These are phyloP conservation scores for Lachancea dasiensis DNA, from an alignment of 805 yeast genomes.

Conservation along the genomic window DNA sequence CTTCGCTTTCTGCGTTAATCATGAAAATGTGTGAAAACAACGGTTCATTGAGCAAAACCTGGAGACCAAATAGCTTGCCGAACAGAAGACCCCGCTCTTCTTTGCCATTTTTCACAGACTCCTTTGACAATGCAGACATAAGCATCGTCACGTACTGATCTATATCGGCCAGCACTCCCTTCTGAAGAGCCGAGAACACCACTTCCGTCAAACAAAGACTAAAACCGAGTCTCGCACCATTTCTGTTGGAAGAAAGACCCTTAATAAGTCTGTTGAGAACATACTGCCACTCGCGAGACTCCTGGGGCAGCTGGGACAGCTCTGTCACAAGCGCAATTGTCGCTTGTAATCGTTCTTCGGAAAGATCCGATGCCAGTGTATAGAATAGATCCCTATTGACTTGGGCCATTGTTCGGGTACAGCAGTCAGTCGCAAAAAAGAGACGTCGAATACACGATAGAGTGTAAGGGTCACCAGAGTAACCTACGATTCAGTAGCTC, in stretches of 20 bases:
- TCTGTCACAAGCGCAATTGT: conserved; percentile 63
- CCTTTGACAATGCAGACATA: conserved; percentile 32
- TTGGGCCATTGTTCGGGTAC: conserved; percentile 7
- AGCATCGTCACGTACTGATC: conserved; percentile 21
- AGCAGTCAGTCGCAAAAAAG: neutral
- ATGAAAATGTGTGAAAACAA: conserved; percentile 28
- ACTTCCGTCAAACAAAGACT: conserved; percentile 82
- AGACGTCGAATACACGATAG: neutral
- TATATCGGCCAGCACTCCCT: conserved; percentile 13
- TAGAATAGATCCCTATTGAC: conserved; percentile 75
- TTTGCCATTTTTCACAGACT: conserved; percentile 57
- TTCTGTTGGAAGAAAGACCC: conserved; percentile 78
- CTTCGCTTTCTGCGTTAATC: conserved; percentile 2
- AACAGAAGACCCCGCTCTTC: conserved; percentile 75
- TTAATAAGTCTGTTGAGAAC: conserved; percentile 71
- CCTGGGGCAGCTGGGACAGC: conserved; percentile 38
- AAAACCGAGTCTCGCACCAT: conserved; percentile 80
- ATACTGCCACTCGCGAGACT: conserved; percentile 66
- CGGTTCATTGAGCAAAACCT: conserved; percentile 58
- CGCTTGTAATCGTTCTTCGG: conserved; percentile 63
- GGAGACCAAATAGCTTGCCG: conserved; percentile 82
- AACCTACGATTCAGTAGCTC: too few relatives aligned
- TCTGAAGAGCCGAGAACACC: conserved; percentile 33
- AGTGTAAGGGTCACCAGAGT: too few relatives aligned
- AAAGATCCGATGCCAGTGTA: conserved; percentile 68